phyloP scores from a whole-genome alignment of 2,329 filamentous ascomycete species.

The Clonostachys rhizophaga region DNA sequence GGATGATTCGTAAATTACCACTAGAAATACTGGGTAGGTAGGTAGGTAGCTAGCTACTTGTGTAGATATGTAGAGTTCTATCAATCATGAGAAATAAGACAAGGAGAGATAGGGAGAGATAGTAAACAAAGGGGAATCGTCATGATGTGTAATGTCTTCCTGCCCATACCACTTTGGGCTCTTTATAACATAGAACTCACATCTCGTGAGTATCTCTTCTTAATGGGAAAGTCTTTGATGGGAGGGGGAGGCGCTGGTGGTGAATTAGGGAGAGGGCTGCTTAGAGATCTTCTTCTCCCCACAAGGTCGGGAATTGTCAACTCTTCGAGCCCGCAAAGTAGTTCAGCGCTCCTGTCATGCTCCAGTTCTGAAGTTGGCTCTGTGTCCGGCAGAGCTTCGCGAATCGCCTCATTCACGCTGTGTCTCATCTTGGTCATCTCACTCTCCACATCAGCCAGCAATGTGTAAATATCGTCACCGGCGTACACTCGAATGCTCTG shows the following conservation, averaged over 20 bases:
- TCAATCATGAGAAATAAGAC: background rate
- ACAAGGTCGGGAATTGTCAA: conserved; percentile 16
- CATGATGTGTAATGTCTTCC: background rate
- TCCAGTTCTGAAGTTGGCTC: conserved; percentile 25
- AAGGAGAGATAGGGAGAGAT: background rate
- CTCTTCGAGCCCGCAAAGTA: conserved; percentile 31
- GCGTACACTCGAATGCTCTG: conserved; percentile 68
- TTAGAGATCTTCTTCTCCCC: background rate
- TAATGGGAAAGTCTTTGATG: conserved; percentile 14
- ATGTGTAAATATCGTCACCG: conserved; percentile 60
- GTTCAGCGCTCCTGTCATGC: conserved; percentile 46
- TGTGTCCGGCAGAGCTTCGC: conserved; percentile 4
- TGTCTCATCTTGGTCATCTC: conserved; percentile 28
- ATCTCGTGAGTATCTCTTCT: background rate
- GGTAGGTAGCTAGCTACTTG: too few species aligned
- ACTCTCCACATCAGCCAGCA: conserved; percentile 61
- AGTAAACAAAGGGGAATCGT: background rate
- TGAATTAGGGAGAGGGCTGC: conserved; percentile 5
- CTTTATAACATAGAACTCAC: background rate
- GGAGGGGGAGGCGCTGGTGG: conserved; percentile 28
- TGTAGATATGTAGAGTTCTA: too few species aligned
- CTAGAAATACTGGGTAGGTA: too few species aligned
- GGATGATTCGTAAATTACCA: too few species aligned
- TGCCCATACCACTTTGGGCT: background rate
- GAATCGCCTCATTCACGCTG: conserved; percentile 6